These are phyloP conservation scores for Zygoascus biomembranicola DNA, from an alignment of 805 yeast genomes.

Conservation along the genomic window DNA sequence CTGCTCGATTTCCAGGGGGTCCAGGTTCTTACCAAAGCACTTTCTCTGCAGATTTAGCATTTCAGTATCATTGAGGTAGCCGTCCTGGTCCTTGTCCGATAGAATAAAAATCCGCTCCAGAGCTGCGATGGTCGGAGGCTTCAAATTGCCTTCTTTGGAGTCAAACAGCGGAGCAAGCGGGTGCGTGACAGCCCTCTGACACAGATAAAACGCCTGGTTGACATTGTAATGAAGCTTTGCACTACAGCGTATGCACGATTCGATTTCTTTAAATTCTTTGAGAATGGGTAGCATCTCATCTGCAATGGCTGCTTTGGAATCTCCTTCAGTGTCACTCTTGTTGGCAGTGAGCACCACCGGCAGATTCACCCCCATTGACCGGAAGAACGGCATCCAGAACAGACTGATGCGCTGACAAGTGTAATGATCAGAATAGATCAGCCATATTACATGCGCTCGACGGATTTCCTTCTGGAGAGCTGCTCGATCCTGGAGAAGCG, in stretches of 20 bases:
- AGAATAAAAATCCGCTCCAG: conserved; percentile 71
- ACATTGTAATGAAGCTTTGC: conserved; percentile 80
- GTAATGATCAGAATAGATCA: conserved; percentile 90
- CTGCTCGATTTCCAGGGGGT: conserved; percentile 31
- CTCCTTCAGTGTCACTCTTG: conserved; percentile 45
- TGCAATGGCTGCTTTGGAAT: conserved; percentile 41
- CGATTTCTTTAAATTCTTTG: conserved; percentile 89
- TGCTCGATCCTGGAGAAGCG: conserved; percentile 46
- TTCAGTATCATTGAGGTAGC: conserved; percentile 63
- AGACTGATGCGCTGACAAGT: conserved; percentile 87
- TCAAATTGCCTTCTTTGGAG: conserved; percentile 76
- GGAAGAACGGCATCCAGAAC: conserved; percentile 89
- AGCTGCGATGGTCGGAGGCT: conserved; percentile 69
- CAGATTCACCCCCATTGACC: conserved; percentile 87
- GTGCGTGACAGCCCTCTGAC: conserved; percentile 87
- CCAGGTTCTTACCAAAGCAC: conserved; percentile 59
- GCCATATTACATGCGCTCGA: conserved; percentile 84
- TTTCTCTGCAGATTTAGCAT: conserved; percentile 59
- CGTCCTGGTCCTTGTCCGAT: conserved; percentile 88
- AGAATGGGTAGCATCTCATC: conserved; percentile 83
- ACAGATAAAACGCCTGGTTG: conserved; percentile 84
- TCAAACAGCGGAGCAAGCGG: conserved; percentile 92
- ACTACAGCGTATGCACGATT: conserved; percentile 81
- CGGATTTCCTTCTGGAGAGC: conserved; percentile 65
- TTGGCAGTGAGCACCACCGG: conserved; percentile 91